Conservation (phyloP, 352 stramenopile species). For the Aphanomyces invadans region DNA sequence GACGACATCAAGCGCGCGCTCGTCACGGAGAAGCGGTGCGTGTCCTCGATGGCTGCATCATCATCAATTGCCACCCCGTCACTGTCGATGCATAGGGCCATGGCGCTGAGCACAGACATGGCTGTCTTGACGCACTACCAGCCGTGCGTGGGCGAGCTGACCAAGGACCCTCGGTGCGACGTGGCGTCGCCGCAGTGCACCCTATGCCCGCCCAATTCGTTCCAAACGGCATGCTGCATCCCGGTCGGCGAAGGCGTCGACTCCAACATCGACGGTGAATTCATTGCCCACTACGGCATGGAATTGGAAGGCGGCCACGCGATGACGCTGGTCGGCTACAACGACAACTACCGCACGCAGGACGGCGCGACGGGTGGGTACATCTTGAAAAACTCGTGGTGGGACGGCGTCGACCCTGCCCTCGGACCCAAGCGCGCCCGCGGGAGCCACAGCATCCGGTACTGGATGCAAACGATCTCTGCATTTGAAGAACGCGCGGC, state of each 20-base stretch:
- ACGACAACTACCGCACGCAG: constrained; percentile 50
- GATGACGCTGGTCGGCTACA: constrained; percentile 65
- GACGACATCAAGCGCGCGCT: constrained; percentile 38
- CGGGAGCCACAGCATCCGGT: constrained; percentile 60
- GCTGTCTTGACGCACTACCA: constrained; percentile 58
- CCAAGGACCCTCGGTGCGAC: constrained; percentile 44
- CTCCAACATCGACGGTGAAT: constrained; percentile 69
- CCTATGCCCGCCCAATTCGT: constrained; percentile 32
- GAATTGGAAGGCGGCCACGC: constrained; percentile 44
- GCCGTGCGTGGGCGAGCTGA: constrained; percentile 45
- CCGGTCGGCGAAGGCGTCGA: constrained; percentile 37
- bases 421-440: constrained; percentile 52
- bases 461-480: constrained; percentile 61
- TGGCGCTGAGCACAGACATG: constrained; percentile 48
- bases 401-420: constrained; percentile 48
- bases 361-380: constrained; percentile 58
- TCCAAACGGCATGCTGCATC: constrained; percentile 46
- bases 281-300: constrained; percentile 50
- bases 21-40: constrained; percentile 30
- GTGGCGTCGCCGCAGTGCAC: constrained; percentile 40
- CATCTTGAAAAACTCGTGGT: constrained; percentile 79
- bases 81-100: constrained; percentile 26
- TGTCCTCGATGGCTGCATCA: neutral
- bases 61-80: neutral
- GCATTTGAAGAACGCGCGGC: constrained; percentile 60